Percentiles rank a stretch among this genome's conserved stretches.
These are phyloP conservation scores for Thuidium tamariscinum DNA, from an alignment of 225 moss, liverwort and hornwort species.

Conservation along the genomic window DNA sequence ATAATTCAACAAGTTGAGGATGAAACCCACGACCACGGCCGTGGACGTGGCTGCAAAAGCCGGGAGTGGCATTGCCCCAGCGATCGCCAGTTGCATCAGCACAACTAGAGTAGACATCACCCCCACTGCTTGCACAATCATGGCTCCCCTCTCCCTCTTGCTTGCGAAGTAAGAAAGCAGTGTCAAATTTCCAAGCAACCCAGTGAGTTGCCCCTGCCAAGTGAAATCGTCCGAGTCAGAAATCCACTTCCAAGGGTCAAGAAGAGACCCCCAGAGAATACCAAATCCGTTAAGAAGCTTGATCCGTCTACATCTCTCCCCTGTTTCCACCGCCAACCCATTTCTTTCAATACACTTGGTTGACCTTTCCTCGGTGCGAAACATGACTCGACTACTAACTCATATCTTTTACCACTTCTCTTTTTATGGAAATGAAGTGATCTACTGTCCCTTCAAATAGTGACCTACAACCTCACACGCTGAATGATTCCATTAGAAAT, in stretches of 20 bases:
- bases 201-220: conserved; percentile 65
- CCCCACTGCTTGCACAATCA: conserved; percentile 71
- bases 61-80: conserved; percentile 53
- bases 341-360: no score
- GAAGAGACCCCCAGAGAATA: neutral
- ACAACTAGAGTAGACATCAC: conserved; percentile 46
- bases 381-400: no score
- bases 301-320: neutral
- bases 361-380: neutral
- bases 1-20: conserved; percentile 53
- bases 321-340: neutral
- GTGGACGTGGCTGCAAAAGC: conserved; percentile 46
- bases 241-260: neutral
- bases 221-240: neutral
- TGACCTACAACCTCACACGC: no score
- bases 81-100: conserved; percentile 57
- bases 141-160: conserved; percentile 63
- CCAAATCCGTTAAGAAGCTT: neutral
- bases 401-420: neutral
- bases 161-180: conserved; percentile 60
- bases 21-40: conserved; percentile 38
- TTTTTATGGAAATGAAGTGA: neutral
- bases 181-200: conserved; percentile 53
- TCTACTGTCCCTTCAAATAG: neutral
- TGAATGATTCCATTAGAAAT: no score